These are phyloP conservation scores for Leccinum sublutescens DNA, from an alignment of 768 basidiomycete species.

Conservation along the genomic window DNA sequence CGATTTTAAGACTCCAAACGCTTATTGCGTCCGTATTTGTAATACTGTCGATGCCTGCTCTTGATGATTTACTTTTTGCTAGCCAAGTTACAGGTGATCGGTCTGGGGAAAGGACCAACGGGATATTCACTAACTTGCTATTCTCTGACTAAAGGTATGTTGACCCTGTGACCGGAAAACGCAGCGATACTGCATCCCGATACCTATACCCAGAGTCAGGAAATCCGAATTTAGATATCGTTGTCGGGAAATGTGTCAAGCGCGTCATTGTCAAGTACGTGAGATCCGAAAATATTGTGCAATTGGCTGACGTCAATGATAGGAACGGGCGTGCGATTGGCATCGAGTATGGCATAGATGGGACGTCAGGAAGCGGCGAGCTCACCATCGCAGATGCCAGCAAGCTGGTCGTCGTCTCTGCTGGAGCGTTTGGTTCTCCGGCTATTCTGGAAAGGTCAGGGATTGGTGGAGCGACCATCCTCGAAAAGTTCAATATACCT, in stretches of 20 bases:
- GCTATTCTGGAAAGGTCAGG: conserved; percentile 53
- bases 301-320: not conserved
- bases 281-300: not conserved
- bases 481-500: conserved; percentile 42
- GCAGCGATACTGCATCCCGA: conserved; percentile 30
- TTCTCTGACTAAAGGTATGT: conserved; percentile 45
- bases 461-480: conserved; percentile 23
- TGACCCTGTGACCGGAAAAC: conserved; percentile 38
- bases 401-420: conserved; percentile 45
- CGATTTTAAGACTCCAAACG: no score
- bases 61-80: no score
- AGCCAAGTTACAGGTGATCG: no score
- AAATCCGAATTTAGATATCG: conserved; percentile 28
- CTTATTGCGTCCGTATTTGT: no score
- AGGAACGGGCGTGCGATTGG: conserved; percentile 35
- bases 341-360: conserved; percentile 32
- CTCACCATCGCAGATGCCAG: conserved; percentile 25
- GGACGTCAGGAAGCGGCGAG: not conserved
- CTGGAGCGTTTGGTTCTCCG: conserved; percentile 55
- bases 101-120: conserved; percentile 17
- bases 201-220: conserved; percentile 31
- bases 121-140: no score
- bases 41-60: conserved; percentile 18
- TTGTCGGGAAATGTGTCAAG: conserved; percentile 20
- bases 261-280: conserved; percentile 8